Evolutionary conservation across 768 basidiomycete genomes (phyloP).

Genomic region (Suillus discolor): DNA sequence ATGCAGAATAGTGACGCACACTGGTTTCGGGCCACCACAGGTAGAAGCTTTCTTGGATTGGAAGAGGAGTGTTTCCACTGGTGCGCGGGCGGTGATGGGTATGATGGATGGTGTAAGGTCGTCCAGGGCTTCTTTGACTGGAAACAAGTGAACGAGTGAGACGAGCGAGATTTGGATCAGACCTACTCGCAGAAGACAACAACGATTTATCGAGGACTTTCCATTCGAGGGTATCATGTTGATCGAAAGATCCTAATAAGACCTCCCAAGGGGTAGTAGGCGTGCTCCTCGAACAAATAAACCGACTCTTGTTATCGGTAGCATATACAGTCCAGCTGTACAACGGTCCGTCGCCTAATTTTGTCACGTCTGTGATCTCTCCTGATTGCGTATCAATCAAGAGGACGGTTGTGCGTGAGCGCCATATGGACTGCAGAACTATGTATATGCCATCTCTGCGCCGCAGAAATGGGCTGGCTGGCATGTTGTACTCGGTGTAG

Average conservation of each 20-base stretch:
- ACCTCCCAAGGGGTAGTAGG: slow-evolving; percentile 49
- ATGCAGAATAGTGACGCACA: slow-evolving; percentile 59
- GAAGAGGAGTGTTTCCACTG: slow-evolving; percentile 57
- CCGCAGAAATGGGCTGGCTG: neutral
- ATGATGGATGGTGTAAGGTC: slow-evolving; percentile 45
- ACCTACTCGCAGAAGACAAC: slow-evolving; percentile 45
- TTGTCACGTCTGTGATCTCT: slow-evolving; percentile 34
- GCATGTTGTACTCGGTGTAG: slow-evolving; percentile 15
- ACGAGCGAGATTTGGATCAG: neutral
- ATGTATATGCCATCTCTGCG: slow-evolving; percentile 27
- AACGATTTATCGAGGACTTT: slow-evolving; percentile 44
- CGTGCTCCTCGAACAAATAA: slow-evolving; percentile 55
- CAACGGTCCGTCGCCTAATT: slow-evolving; percentile 18
- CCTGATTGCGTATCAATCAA: slow-evolving; percentile 46
- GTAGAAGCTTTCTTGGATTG: slow-evolving; percentile 26
- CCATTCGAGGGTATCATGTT: slow-evolving; percentile 32
- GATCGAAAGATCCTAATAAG: slow-evolving; percentile 40
- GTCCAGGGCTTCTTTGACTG: slow-evolving; percentile 47
- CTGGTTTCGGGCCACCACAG: slow-evolving; percentile 27
- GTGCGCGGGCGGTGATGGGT: slow-evolving; percentile 49
- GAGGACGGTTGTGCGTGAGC: slow-evolving; percentile 53
- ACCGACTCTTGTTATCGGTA: slow-evolving; percentile 43
- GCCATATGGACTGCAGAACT: slow-evolving; percentile 53
- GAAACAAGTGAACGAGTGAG: neutral
- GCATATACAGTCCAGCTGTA: slow-evolving; percentile 58